These are phyloP conservation scores for Neonectria neomacrospora DNA, from an alignment of 2,329 filamentous ascomycete genomes.

Conservation along the genomic window DNA sequence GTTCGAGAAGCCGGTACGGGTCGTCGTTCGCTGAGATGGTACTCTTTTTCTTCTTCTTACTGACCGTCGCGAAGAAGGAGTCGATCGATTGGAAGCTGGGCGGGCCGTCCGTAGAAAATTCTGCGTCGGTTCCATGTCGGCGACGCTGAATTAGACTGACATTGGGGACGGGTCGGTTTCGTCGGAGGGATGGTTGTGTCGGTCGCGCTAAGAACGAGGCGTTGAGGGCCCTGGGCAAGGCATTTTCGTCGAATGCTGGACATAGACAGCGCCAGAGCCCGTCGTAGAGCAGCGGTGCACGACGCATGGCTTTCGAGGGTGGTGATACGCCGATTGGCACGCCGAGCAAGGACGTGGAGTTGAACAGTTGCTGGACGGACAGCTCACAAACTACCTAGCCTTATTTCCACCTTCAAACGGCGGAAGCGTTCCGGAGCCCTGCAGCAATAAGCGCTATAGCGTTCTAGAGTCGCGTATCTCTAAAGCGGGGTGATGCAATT, in stretches of 20 bases:
- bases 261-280: constrained; percentile 74
- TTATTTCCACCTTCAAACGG: constrained; percentile 12
- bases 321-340: not conserved
- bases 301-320: constrained; percentile 42
- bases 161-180: constrained; percentile 19
- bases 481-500: constrained; percentile 44
- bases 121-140: constrained; percentile 31
- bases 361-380: not conserved
- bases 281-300: constrained; percentile 57
- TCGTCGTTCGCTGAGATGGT: not conserved
- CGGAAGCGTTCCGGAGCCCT: constrained; percentile 30
- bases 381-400: constrained; percentile 21
- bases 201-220: constrained; percentile 27
- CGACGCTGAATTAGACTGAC: constrained; percentile 29
- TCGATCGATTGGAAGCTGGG: constrained; percentile 3
- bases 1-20: not conserved
- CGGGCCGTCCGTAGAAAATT: not conserved
- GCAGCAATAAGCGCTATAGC: not conserved
- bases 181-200: constrained; percentile 8
- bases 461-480: constrained; percentile 7
- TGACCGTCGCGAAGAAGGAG: constrained; percentile 9
- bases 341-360: not conserved
- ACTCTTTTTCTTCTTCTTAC: constrained; percentile 5
- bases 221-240: constrained; percentile 49
- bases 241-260: constrained; percentile 61